Base-by-base conservation (phyloP, 371 early-diverging fungal species). In the Apophysomyces elegans region DNA sequence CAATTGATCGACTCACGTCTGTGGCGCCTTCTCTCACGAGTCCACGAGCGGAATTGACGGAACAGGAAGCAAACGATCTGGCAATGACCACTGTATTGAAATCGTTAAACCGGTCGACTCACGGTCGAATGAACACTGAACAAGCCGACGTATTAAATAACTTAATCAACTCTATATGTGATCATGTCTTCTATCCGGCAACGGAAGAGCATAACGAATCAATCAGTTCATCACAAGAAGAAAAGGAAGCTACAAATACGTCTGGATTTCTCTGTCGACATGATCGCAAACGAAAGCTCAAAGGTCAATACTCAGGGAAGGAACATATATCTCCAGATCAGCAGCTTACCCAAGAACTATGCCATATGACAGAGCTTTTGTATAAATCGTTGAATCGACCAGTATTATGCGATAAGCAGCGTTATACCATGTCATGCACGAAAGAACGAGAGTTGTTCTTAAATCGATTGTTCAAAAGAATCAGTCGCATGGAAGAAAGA, bases 401-500 rank as follows among this genome's bases (percentile, higher is more conserved):
- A 21, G 32, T 26, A 26, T 11, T 50, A 26, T 50, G 21, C 54
- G 21, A 21, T 1, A 50, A 50, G 9, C 54, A 50, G 11, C 54
- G 54, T 21, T 50, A 50, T 21, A 50, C 21, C 54, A 50, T 50
- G 54, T 50, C 54, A 50, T 50, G 9, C 21, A 50, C 21, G 7
- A 50, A 50, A 11, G 54, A 50, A 21, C 32, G 54, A 5, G 54
- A 50, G 21, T 21, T 50, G 21, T 50, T 50, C 21, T 9, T 50
- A 26, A 50, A n/a, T 50, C 54, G 21, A 8, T 11, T 50, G 11
- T 50, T 50, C 21, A 50, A 50, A 21, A 16, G 21, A 26, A 50
- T 50, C 11, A 50, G 54, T 21, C 54, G 54, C 7, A 50, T 50
- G 54, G 21, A 50, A 50, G 54, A 50, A 7, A 50, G 54, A 50